Evolutionary conservation across 2,329 filamentous ascomycete genomes (phyloP).

Genomic region (Colletotrichum cereale): DNA sequence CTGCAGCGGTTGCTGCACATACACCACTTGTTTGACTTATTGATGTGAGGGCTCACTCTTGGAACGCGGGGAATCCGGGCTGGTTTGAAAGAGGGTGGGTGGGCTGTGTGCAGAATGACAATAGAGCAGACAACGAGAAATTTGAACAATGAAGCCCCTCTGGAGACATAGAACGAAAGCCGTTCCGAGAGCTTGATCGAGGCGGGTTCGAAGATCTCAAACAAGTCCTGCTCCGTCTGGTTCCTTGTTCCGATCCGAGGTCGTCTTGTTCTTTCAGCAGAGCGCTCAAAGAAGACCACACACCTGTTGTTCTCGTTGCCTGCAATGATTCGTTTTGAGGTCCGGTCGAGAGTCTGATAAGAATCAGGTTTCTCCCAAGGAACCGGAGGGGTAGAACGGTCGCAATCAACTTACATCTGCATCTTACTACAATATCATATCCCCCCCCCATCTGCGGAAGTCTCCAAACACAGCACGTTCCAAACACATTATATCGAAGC

Average conservation of each 20-base stretch:
- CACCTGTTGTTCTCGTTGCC: fast-evolving
- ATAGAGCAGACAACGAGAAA: not conserved
- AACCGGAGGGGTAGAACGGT: too few species aligned
- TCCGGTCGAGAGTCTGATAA: not conserved
- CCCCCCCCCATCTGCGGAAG: too few species aligned
- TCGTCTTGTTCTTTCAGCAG: not conserved
- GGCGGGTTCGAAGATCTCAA: not conserved
- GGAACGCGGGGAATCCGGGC: not conserved
- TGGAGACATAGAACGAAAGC: not conserved
- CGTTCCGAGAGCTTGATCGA: not conserved
- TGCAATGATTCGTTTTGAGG: not conserved
- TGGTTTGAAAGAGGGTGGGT: not conserved
- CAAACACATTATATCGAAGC: too few species aligned
- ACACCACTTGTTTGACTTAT: not conserved
- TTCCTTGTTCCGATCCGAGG: too few species aligned
- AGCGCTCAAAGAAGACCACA: not conserved
- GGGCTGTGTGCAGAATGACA: not conserved
- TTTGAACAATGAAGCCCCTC: not conserved
- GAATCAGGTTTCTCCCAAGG: not conserved
- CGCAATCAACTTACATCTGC: too few species aligned
- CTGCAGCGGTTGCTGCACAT: not conserved
- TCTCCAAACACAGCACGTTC: not conserved
- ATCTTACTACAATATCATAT: not conserved
- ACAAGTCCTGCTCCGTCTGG: too few species aligned
- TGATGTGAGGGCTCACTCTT: not conserved